These are phyloP conservation scores for Lyophyllum semitale DNA, from an alignment of 768 basidiomycete genomes.

Conservation along the genomic window DNA sequence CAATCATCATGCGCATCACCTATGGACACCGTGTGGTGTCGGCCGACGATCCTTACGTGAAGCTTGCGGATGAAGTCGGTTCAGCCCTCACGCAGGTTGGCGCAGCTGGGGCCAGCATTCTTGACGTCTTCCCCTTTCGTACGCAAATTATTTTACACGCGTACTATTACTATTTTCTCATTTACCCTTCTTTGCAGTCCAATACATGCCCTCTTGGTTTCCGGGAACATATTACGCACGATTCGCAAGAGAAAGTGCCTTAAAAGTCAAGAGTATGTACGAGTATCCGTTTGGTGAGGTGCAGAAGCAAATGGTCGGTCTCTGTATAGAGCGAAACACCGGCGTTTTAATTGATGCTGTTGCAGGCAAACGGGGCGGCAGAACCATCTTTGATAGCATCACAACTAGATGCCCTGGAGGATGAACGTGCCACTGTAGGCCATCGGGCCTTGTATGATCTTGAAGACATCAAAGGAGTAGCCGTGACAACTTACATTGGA, in stretches of 20 bases:
- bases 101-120: conserved; percentile 7
- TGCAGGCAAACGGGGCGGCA: background rate
- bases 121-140: conserved; percentile 21
- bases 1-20: conserved; percentile 14
- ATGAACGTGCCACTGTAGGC: too few relatives aligned
- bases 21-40: conserved; percentile 16
- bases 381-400: background rate
- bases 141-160: background rate
- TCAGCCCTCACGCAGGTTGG: conserved; percentile 2
- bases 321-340: too few relatives aligned
- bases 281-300: background rate
- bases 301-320: background rate
- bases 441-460: background rate
- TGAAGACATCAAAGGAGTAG: background rate
- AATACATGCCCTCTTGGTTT: background rate
- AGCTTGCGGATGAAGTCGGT: conserved; percentile 7
- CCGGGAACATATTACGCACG: background rate
- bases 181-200: background rate
- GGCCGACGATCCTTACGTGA: conserved; percentile 15
- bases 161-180: too few relatives aligned
- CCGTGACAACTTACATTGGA: background rate
- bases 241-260: background rate
- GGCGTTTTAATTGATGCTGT: too few relatives aligned
- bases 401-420: background rate
- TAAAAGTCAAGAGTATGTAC: background rate